Conservation (phyloP, 108 stramenopile genomes). For the Nannochloropsis oceanica region DNA sequence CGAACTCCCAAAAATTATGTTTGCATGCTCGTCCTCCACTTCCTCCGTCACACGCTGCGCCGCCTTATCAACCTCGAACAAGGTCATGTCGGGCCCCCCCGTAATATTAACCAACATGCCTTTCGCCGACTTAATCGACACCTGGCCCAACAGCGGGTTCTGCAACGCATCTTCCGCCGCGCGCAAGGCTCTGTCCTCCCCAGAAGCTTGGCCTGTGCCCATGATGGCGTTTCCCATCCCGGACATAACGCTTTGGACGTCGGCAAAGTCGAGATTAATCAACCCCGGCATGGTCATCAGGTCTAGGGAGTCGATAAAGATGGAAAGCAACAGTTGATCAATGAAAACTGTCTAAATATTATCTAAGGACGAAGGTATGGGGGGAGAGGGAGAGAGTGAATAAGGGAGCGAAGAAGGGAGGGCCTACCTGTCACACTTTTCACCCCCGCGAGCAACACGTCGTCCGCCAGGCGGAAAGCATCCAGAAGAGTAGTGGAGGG, state of each 20-base stretch:
- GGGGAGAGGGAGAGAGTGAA: too few species aligned
- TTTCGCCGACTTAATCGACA: constrained; percentile 4
- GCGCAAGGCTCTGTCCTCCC: constrained; percentile 32
- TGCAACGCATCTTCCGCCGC: constrained; percentile 35
- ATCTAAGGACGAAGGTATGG: too few species aligned
- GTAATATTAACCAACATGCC: constrained; percentile 58
- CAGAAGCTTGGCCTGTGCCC: constrained; percentile 39
- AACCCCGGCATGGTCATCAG: constrained; percentile 39
- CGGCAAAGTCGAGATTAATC: constrained; percentile 42
- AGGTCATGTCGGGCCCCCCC: constrained; percentile 49
- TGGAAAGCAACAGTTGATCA: not conserved
- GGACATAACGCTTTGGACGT: constrained; percentile 33
- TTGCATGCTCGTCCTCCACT: constrained; percentile 48
- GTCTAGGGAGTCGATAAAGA: not conserved
- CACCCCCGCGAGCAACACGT: constrained; percentile 38
- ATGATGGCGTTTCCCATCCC: constrained; percentile 44
- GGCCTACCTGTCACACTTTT: constrained; percentile 16
- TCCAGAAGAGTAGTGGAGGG: not conserved
- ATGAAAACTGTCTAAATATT: too few species aligned
- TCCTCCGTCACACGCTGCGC: constrained; percentile 31
- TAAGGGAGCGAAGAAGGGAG: too few species aligned
- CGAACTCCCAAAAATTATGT: constrained; percentile 59
- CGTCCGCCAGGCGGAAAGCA: constrained; percentile 31
- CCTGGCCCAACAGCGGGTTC: constrained; percentile 21
- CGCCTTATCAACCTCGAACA: constrained; percentile 55